A percentile compares a stretch with the other conserved stretches of the same genome.
Conservation (phyloP, 129 eudicot genomes). For the Logfia minima region DNA sequence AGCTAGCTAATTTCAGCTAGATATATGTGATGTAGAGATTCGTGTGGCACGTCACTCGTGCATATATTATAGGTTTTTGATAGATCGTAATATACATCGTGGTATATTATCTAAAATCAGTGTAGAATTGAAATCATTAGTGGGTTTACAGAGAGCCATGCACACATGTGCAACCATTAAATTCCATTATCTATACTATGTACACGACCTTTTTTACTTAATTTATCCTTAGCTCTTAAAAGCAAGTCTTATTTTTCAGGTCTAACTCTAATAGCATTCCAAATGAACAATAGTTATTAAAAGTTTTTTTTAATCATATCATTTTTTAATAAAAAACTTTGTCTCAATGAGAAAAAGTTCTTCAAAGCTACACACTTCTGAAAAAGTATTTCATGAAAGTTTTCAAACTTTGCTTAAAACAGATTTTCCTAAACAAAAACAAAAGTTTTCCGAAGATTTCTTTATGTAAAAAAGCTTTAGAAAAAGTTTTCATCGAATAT, state of each 20-base stretch:
- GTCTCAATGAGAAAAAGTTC: too few species aligned
- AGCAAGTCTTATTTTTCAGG: background rate
- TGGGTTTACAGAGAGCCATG: slow-evolving; percentile 28
- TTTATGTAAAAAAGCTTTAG: too few species aligned
- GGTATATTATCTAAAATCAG: slow-evolving; percentile 10
- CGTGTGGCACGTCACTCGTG: slow-evolving; percentile 27
- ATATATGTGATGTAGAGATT: slow-evolving; percentile 22
- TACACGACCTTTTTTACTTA: slow-evolving; percentile 10
- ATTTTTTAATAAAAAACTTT: too few species aligned
- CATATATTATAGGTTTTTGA: slow-evolving; percentile 22
- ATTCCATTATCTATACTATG: slow-evolving; percentile 29
- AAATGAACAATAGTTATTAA: too few species aligned
- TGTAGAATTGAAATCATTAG: slow-evolving; percentile 22
- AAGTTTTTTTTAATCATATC: too few species aligned
- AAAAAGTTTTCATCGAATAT: too few species aligned
- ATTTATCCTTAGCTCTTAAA: background rate
- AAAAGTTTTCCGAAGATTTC: too few species aligned
- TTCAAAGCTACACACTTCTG: too few species aligned
- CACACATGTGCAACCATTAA: slow-evolving; percentile 36
- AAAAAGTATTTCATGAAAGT: too few species aligned
- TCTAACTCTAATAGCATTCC: background rate
- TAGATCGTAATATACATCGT: slow-evolving; percentile 7
- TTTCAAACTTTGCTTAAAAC: too few species aligned
- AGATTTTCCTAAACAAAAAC: too few species aligned
- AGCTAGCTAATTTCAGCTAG: slow-evolving; percentile 4